Evolutionary conservation across 768 basidiomycete species (phyloP).

Genomic region (Boletus sp.): DNA sequence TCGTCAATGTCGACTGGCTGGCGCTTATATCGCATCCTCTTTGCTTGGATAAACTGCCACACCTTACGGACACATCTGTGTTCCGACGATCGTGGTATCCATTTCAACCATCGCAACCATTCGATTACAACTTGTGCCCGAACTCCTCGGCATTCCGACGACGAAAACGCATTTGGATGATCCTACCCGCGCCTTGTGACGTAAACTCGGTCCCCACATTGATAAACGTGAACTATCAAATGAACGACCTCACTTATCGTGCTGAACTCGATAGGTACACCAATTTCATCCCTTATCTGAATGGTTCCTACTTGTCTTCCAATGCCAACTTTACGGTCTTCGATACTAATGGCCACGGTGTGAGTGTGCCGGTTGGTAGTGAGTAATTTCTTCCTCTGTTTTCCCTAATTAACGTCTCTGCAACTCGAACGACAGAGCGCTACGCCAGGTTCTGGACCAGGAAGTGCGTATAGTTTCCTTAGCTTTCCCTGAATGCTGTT

Average conservation of each 20-base stretch:
- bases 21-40: too few relatives aligned
- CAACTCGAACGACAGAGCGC: conserved; percentile 39
- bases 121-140: neutral
- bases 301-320: conserved; percentile 76
- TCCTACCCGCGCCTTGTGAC: neutral
- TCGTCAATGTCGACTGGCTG: neutral
- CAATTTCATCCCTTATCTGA: conserved; percentile 64
- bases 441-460: conserved; percentile 71
- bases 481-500: neutral
- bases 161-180: neutral
- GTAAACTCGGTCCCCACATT: neutral
- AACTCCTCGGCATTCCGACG: neutral
- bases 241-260: neutral
- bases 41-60: neutral
- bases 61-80: neutral
- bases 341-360: conserved; percentile 35
- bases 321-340: conserved; percentile 67
- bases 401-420: conserved; percentile 33
- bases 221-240: neutral
- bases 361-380: conserved; percentile 47
- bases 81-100: neutral
- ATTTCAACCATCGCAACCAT: neutral
- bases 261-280: conserved; percentile 41
- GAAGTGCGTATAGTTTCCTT: conserved; percentile 45
- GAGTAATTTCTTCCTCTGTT: conserved; percentile 5